Conservation (phyloP, 768 basidiomycete species). For the Amanita pseudoporphyria region DNA sequence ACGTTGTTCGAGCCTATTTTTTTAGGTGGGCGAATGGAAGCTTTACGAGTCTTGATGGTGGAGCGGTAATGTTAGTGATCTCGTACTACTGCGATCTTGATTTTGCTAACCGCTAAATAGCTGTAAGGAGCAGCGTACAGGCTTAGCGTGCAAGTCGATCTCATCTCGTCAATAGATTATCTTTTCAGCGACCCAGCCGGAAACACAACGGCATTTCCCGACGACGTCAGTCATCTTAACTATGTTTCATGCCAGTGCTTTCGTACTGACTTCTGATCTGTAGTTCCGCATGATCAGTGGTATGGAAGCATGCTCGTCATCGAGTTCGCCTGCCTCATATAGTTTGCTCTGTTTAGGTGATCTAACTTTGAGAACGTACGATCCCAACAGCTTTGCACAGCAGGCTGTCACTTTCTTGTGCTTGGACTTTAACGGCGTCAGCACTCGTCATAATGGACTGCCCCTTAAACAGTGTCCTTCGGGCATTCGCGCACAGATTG, state of each 20-base stretch:
- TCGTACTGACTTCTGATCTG: conserved; percentile 1
- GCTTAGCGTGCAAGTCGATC: neutral
- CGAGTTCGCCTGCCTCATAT: neutral
- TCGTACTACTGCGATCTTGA: neutral
- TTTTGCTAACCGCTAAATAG: neutral
- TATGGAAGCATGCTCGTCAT: conserved; percentile 11
- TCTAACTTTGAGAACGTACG: conserved; percentile 36
- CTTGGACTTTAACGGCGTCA: conserved; percentile 34
- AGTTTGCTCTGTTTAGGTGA: conserved; percentile 20
- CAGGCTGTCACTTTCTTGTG: conserved; percentile 40
- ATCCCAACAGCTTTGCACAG: conserved; percentile 32
- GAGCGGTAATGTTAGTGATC: conserved; percentile 20
- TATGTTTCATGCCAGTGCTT: conserved; percentile 1
- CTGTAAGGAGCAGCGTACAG: neutral
- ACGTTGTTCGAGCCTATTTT: neutral
- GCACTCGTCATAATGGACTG: conserved; percentile 28
- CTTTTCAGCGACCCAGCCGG: conserved; percentile 36
- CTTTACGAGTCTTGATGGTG: conserved; percentile 17
- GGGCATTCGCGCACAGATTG: conserved; percentile 42
- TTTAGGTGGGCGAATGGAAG: conserved; percentile 28
- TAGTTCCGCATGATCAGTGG: conserved; percentile 49
- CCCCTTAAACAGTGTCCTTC: conserved; percentile 31
- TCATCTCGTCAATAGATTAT: conserved; percentile 27
- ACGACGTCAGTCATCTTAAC: conserved; percentile 30
- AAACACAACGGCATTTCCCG: conserved; percentile 42